These are phyloP conservation scores for Hibiscus trionum DNA, from an alignment of 345 rosid genomes.

Conservation along the genomic window DNA sequence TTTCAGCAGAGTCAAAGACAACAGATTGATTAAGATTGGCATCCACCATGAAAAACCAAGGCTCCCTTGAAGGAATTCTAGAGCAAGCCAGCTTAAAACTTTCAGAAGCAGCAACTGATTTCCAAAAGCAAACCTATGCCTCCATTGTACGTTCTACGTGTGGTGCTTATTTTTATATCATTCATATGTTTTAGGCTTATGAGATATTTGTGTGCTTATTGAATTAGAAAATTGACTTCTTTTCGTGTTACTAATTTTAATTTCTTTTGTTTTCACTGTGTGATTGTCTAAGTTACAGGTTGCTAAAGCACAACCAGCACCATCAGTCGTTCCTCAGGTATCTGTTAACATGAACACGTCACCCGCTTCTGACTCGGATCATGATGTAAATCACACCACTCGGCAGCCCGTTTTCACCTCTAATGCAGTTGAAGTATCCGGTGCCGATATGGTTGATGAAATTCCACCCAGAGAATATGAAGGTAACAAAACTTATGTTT, in stretches of 20 bases:
- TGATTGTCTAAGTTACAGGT: conserved; percentile 36
- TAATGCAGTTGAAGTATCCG: conserved; percentile 30
- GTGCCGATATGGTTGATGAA: conserved; percentile 36
- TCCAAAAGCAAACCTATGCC: conserved; percentile 72
- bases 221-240: neutral
- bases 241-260: neutral
- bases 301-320: conserved; percentile 43
- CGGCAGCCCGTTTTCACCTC: conserved; percentile 24
- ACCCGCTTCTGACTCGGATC: conserved; percentile 39
- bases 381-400: conserved; percentile 23
- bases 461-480: conserved; percentile 37
- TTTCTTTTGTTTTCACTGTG: conserved; percentile 4
- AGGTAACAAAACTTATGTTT: conserved; percentile 28
- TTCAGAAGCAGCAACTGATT: conserved; percentile 43
- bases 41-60: conserved; percentile 79
- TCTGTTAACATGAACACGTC: conserved; percentile 26
- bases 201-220: neutral
- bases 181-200: neutral
- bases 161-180: conserved; percentile 14
- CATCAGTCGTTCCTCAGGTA: conserved; percentile 29
- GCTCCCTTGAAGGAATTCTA: conserved; percentile 54
- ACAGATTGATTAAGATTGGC: conserved; percentile 32
- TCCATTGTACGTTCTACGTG: conserved; percentile 48
- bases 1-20: conserved; percentile 56
- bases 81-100: conserved; percentile 84